These are phyloP conservation scores for Fomitopsis schrenkii DNA, from an alignment of 1,284 basidiomycete genomes.

Conservation along the genomic window DNA sequence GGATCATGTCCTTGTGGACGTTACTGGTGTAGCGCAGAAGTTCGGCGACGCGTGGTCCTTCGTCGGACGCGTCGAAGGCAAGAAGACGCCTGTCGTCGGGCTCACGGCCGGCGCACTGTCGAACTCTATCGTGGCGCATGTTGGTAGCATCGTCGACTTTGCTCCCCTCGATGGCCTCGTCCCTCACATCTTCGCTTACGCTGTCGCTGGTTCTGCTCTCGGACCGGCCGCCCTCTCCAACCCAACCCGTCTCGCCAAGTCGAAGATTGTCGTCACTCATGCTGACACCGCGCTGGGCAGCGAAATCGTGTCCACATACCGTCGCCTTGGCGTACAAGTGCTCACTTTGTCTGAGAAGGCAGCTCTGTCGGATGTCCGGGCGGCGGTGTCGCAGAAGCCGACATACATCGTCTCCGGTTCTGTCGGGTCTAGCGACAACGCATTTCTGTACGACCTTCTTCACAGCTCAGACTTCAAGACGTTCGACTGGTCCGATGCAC, in stretches of 20 bases:
- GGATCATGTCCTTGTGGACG: constrained; percentile 6
- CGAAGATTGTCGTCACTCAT: constrained; percentile 7
- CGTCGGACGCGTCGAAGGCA: constrained; percentile 5
- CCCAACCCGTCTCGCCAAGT: constrained; percentile 9
- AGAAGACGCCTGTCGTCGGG: constrained; percentile 7
- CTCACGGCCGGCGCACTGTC: constrained; percentile 6
- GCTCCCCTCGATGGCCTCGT: not conserved
- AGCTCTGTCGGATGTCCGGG: not conserved
- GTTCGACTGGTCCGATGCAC: constrained; percentile 12
- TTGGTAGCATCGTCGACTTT: constrained; percentile 2
- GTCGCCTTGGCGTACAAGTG: constrained; percentile 2
- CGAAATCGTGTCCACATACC: constrained; percentile 7
- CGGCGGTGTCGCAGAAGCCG: not conserved
- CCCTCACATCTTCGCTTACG: not conserved
- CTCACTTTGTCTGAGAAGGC: not conserved
- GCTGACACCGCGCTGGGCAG: constrained; percentile 3
- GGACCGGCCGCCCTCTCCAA: constrained; percentile 5
- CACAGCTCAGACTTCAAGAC: not conserved
- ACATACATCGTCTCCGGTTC: constrained; percentile 12
- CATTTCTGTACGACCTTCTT: constrained; percentile 6
- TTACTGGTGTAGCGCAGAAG: constrained; percentile 1
- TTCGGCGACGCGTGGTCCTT: constrained; percentile 7
- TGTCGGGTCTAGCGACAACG: constrained; percentile 1
- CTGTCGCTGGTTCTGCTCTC: constrained; percentile 7
- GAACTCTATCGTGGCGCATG: constrained; percentile 9